Percentiles rank a stretch among this genome's conserved stretches.
phyloP scores from a whole-genome alignment of 2,329 filamentous ascomycete genomes.

The Balansia obtecta region DNA sequence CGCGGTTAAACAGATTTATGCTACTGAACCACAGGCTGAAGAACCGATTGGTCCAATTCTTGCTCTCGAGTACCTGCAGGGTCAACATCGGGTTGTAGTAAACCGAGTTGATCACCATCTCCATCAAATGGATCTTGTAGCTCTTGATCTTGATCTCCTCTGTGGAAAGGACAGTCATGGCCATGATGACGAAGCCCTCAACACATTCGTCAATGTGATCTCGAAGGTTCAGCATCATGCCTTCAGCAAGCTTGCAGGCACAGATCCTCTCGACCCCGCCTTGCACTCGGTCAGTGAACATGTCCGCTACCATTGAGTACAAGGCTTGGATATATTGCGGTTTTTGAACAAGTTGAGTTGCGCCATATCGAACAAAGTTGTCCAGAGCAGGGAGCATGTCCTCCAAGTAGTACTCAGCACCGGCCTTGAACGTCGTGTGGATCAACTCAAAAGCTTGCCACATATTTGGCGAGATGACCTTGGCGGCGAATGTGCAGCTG shows the following conservation, averaged over 20 bases:
- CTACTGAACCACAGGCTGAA: conserved; percentile 97
- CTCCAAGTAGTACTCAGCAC: conserved; percentile 92
- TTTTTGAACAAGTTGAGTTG: conserved; percentile 66
- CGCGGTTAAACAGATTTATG: conserved; percentile 84
- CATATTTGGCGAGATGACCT: conserved; percentile 91
- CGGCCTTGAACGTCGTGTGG: conserved; percentile 92
- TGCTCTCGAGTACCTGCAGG: conserved; percentile 76
- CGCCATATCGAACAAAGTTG: conserved; percentile 93
- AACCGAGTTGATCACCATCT: conserved; percentile 96
- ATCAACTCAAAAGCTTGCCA: conserved; percentile 98
- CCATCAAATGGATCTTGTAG: conserved; percentile 92
- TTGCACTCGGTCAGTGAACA: conserved; percentile 86
- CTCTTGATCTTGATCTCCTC: conserved; percentile 80
- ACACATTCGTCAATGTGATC: conserved; percentile 82
- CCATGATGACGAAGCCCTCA: conserved; percentile 76
- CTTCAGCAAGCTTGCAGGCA: conserved; percentile 93
- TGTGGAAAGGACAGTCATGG: conserved; percentile 68
- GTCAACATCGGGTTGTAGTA: conserved; percentile 90
- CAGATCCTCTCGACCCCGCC: conserved; percentile 91
- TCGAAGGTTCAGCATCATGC: conserved; percentile 89
- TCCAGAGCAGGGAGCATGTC: conserved; percentile 97
- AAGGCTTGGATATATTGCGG: conserved; percentile 79
- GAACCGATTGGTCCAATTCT: conserved; percentile 96
- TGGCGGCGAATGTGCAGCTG: conserved; percentile 96
- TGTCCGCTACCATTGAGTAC: conserved; percentile 87